Conservation (phyloP, 257 asterid species). For the Solanum pennellii region DNA sequence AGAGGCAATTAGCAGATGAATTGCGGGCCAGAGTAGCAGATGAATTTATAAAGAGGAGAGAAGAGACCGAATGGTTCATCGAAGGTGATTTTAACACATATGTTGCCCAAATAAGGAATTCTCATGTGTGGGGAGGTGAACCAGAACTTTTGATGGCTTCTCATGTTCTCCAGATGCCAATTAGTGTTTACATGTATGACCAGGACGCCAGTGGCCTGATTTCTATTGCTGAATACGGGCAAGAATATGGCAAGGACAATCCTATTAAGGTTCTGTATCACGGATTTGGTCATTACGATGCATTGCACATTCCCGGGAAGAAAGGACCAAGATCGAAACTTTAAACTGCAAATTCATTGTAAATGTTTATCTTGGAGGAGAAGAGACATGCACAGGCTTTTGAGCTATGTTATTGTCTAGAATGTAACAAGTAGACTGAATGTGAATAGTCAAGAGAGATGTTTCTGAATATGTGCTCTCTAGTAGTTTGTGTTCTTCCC, state of each 20-base stretch:
- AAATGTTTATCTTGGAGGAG: not conserved
- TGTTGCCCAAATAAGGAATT: constrained; percentile 59
- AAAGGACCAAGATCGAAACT: constrained; percentile 52
- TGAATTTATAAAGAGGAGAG: constrained; percentile 71
- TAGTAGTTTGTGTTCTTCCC: not conserved
- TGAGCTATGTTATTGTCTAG: not conserved
- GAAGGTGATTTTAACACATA: constrained; percentile 89
- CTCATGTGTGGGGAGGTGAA: constrained; percentile 98
- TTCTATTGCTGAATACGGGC: constrained; percentile 87
- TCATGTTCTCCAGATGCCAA: constrained; percentile 76
- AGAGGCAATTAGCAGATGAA: constrained; percentile 78
- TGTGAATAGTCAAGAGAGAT: not conserved
- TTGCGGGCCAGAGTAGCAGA: constrained; percentile 75
- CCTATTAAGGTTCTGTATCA: constrained; percentile 73
- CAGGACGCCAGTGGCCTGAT: constrained; percentile 62
- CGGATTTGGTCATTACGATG: constrained; percentile 91
- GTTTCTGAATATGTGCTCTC: not conserved
- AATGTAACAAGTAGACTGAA: not conserved
- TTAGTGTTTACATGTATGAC: constrained; percentile 77
- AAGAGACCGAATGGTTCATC: constrained; percentile 85
- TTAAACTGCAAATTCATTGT: constrained; percentile 3
- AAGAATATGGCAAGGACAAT: constrained; percentile 69
- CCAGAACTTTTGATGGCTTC: constrained; percentile 96
- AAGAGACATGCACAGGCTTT: not conserved
- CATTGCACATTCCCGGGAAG: constrained; percentile 46